A percentile compares a stretch with the other conserved stretches of the same genome.
Conservation (phyloP, 2,329 filamentous ascomycete genomes). For the Colletotrichum tanaceti region DNA sequence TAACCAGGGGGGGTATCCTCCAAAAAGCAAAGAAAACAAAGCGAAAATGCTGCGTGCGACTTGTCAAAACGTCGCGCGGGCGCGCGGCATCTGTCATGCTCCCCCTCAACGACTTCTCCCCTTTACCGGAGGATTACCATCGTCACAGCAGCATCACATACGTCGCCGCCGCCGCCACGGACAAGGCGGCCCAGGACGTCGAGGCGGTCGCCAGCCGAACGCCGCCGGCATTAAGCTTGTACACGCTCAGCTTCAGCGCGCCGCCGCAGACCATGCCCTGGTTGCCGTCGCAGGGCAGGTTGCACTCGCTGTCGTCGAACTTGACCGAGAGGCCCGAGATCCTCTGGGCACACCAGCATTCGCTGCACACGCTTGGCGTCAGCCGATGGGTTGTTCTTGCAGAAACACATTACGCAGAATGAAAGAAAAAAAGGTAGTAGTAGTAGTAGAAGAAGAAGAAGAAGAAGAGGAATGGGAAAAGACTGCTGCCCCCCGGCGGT, state of each 20-base stretch:
- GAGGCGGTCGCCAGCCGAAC: background rate
- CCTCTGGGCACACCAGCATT: conserved; percentile 69
- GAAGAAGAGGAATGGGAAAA: no score
- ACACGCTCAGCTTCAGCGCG: conserved; percentile 60
- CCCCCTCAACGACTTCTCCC: background rate
- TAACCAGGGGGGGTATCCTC: conserved; percentile 16
- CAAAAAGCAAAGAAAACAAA: conserved; percentile 3
- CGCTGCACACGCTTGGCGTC: conserved; percentile 49
- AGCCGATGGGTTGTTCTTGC: background rate
- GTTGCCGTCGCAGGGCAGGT: conserved; percentile 66
- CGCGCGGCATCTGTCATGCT: background rate
- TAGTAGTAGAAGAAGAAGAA: no score
- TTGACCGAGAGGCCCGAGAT: conserved; percentile 60
- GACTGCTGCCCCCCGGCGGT: no score
- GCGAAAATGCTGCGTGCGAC: background rate
- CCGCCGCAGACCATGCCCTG: conserved; percentile 65
- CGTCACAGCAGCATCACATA: conserved; percentile 7
- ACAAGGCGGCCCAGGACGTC: conserved; percentile 14
- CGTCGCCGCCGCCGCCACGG: conserved; percentile 5
- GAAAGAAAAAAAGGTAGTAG: no score
- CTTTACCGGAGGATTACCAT: background rate
- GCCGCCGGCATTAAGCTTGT: conserved; percentile 44
- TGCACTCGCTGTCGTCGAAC: conserved; percentile 61
- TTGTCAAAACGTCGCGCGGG: background rate
- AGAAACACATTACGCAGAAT: no score